Evolutionary conservation across 768 basidiomycete species (phyloP), one percentile per base, ranked within the genome.

Genomic region (Collybia mongolica): DNA sequence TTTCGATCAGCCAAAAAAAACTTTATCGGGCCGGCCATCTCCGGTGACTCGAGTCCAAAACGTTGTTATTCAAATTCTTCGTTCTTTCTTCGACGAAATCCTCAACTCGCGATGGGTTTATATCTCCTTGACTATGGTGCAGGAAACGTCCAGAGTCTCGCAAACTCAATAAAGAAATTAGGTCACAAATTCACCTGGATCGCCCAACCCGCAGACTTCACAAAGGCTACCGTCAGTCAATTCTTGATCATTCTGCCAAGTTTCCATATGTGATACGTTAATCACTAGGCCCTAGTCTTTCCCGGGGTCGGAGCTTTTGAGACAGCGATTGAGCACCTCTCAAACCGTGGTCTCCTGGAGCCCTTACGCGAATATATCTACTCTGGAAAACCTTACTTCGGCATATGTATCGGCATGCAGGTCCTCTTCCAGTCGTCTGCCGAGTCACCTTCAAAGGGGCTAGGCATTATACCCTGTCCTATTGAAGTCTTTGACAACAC

Each of bases 331-430:
- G 76, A 79, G 43, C 85, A 89, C 49, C 83, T 99, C 44, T 69
- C 72, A 14, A 66, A 77, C 15, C 84, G 83, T 53, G 91, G 89
- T 18, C 80, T 95, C 51, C 77, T 89, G 29, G 81, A 89, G 55
- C 93, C 92, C 20, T 76, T 99, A 49, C 80, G 79, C 54, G 70
- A 78, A 44, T 99, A 98, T 67, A 84, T 99, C 59, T 69, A 71
- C 14, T 91, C 91, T 9, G 96, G 97, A 20, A 82, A 79, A 59
- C 97, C 96, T 2, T 99, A 97, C 71, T 92, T 97, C 69, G 93
- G 93, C 35, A 98, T 99, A 73, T 99, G 97, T 72, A 91, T 99
- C 62, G 97, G 97, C 60, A 88, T 99, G 86, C 97, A 99, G 69
- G 83, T 97, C 50, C 89, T 99, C 54, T 98, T 93, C 71, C 73